Evolutionary conservation across 208 protist species (phyloP), one percentile per base, ranked within the genome.

Genomic region (Herpetomonas tarakana): DNA sequence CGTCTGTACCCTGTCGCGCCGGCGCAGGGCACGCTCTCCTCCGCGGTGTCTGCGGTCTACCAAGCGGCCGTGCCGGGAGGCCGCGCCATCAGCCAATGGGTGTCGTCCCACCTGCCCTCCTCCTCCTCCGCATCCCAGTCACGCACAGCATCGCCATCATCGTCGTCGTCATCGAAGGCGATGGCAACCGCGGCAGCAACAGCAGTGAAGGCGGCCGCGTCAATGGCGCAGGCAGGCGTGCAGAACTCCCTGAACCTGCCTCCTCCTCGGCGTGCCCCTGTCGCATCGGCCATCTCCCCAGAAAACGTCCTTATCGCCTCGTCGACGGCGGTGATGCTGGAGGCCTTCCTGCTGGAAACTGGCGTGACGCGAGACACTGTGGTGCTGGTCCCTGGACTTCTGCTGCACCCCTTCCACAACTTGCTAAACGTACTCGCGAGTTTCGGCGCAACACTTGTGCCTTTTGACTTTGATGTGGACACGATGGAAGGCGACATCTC

Each of bases 311-410:
- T 56, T 11, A 38, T 56, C 9, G 52, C 26, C 4, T 39, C 52
- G 6, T 39, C 52, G 18, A 25, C 52, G 7, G 18, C n/a, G 14
- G 11, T 22, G 12, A 56, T 56, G 14, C 14, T 56, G 7, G 52
- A 27, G 14, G 28, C 52, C 52, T 56, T 28, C 25, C 21, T 56
- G 6, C 26, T n/a, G 4, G 6, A 27, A 16, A 6, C 9, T 4
- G 26, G 14, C 25, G 7, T 60, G 7, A 16, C 21, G 22, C 26
- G 14, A 38, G 52, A 22, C 16, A 25, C 21, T 6, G n/a, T 38
- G 22, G 52, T 56, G 52, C 18, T 56, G 22, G 11, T 56, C 16
- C 52, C 52, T 56, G 52, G 26, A 4, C 11, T 56, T 31, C 25
- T 56, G 19, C 22, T 52, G 11, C 11, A 6, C 46, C 46, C 35